phyloP scores from a whole-genome alignment of 352 stramenopile species.

The Plasmopara halstedii region DNA sequence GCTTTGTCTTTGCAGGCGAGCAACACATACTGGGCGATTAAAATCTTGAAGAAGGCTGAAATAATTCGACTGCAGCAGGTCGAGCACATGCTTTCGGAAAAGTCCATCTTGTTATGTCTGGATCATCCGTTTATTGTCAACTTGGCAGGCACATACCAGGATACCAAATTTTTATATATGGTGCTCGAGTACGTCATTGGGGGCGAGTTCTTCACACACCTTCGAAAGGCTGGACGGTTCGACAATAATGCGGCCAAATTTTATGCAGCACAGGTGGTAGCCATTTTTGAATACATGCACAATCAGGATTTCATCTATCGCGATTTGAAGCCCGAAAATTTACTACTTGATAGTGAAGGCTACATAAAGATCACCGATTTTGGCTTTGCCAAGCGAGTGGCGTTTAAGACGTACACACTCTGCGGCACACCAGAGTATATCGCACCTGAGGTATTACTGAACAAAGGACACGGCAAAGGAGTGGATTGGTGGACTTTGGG shows the following conservation, averaged over 20 bases:
- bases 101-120: slow-evolving; percentile 89
- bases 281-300: slow-evolving; percentile 97
- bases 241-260: slow-evolving; percentile 90
- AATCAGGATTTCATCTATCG: slow-evolving; percentile 95
- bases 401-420: slow-evolving; percentile 93
- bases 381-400: slow-evolving; percentile 90
- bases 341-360: slow-evolving; percentile 91
- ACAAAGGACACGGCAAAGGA: slow-evolving; percentile 86
- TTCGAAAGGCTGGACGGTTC: slow-evolving; percentile 91
- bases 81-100: slow-evolving; percentile 96
- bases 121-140: slow-evolving; percentile 97
- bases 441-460: slow-evolving; percentile 86
- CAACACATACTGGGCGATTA: slow-evolving; percentile 93
- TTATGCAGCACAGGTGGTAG: slow-evolving; percentile 90
- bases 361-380: slow-evolving; percentile 97
- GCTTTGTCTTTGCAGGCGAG: slow-evolving; percentile 43
- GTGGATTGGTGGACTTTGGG: slow-evolving; percentile 96
- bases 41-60: slow-evolving; percentile 96
- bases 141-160: slow-evolving; percentile 91
- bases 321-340: slow-evolving; percentile 94
- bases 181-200: slow-evolving; percentile 96
- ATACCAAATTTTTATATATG: slow-evolving; percentile 95
- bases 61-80: slow-evolving; percentile 95
- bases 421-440: slow-evolving; percentile 93
- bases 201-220: slow-evolving; percentile 96